These are phyloP conservation scores for Fusarium virguliforme DNA, from an alignment of 2,329 filamentous ascomycete genomes.

Conservation along the genomic window DNA sequence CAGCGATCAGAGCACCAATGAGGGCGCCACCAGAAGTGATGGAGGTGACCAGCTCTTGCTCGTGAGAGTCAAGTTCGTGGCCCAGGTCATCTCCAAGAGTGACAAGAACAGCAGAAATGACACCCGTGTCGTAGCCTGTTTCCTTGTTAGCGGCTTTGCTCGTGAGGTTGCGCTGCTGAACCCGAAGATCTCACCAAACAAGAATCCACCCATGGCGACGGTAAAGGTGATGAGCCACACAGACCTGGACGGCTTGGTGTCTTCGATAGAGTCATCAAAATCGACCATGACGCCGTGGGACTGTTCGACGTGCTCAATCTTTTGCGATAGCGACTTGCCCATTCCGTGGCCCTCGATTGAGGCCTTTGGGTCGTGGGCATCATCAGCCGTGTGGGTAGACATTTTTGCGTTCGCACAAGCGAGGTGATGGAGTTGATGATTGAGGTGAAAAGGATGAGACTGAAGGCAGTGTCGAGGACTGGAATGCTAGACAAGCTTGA, in stretches of 20 bases:
- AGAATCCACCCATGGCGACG: constrained; percentile 55
- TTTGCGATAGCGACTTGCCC: constrained; percentile 28
- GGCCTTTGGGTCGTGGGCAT: constrained; percentile 23
- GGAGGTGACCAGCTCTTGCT: constrained; percentile 68
- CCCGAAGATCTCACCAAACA: constrained; percentile 49
- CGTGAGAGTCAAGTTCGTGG: constrained; percentile 56
- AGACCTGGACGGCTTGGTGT: constrained; percentile 38
- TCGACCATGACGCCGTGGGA: constrained; percentile 28
- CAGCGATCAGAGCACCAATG: constrained; percentile 48
- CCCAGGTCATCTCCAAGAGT: constrained; percentile 54
- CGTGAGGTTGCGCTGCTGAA: not conserved
- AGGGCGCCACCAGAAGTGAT: constrained; percentile 61
- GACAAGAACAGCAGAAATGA: constrained; percentile 55
- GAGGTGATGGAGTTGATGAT: not conserved
- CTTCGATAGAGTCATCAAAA: constrained; percentile 41
- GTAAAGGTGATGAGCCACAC: constrained; percentile 44
- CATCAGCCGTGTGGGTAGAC: constrained; percentile 19
- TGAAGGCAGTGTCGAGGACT: not conserved
- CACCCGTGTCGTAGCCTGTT: constrained; percentile 54
- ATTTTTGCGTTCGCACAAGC: constrained; percentile 7
- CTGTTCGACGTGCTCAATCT: constrained; percentile 39
- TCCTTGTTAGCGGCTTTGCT: not conserved
- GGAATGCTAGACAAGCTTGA: constrained; percentile 4
- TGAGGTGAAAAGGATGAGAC: not conserved
- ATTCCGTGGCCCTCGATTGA: constrained; percentile 28